A percentile compares a stretch with the other conserved stretches of the same genome.
Evolutionary conservation across 2,329 filamentous ascomycete species (phyloP).

Genomic region (Penicillium sclerotiorum): DNA sequence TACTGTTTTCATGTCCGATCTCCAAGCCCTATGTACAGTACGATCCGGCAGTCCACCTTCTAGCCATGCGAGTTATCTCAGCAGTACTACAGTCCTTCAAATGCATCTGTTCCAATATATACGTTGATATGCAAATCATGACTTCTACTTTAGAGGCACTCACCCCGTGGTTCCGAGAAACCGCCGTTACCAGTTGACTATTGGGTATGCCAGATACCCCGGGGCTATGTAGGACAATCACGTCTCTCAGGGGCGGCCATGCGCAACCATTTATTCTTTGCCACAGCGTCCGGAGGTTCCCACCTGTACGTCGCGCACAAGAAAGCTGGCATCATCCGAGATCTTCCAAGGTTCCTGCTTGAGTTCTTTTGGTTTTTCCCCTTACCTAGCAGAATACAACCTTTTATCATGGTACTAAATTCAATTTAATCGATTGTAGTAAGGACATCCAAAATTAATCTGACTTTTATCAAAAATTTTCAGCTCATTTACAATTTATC

Average conservation of each 20-base stretch:
- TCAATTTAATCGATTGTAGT: too few relatives aligned
- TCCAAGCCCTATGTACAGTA: neutral
- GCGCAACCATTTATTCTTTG: constrained; percentile 10
- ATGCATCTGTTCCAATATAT: neutral
- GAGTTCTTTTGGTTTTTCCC: too few relatives aligned
- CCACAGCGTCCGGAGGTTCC: constrained; percentile 5
- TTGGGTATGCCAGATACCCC: too few relatives aligned
- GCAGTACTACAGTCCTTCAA: neutral
- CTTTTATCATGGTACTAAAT: too few relatives aligned
- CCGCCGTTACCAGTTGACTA: neutral
- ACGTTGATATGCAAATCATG: neutral
- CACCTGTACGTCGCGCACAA: constrained; percentile 9
- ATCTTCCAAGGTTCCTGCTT: too few relatives aligned
- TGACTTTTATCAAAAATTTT: too few relatives aligned
- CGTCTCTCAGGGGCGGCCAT: constrained; percentile 7
- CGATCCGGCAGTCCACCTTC: neutral
- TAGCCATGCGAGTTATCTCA: too few relatives aligned
- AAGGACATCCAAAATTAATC: too few relatives aligned
- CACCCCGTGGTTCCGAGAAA: constrained; percentile 6
- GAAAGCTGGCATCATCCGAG: constrained; percentile 8
- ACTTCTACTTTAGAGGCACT: neutral
- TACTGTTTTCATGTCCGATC: constrained; percentile 1
- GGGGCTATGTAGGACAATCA: neutral
- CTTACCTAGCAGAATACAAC: too few relatives aligned
- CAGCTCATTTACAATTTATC: too few relatives aligned